These are phyloP conservation scores for Gynostemma pentaphyllum DNA, from an alignment of 306 rosid species.

Conservation along the genomic window DNA sequence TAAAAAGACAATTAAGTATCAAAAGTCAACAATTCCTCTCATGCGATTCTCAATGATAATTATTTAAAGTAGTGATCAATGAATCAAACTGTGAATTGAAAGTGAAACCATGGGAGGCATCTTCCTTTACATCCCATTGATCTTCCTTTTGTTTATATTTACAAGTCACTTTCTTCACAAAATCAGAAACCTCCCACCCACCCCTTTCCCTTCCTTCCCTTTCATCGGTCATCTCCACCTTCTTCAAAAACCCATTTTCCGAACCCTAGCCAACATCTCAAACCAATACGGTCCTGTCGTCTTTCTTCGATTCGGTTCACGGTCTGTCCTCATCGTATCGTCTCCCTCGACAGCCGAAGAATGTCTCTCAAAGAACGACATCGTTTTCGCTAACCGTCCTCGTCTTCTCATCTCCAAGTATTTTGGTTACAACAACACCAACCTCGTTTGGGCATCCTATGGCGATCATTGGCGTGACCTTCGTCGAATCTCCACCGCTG, in stretches of 20 bases:
- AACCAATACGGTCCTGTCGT: conserved; percentile 23
- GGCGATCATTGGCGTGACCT: conserved; percentile 31
- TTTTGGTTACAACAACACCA: conserved; percentile 26
- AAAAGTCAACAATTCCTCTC: no score
- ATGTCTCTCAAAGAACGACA: conserved; percentile 22
- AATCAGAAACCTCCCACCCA: conserved; percentile 18
- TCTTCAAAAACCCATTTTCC: conserved; percentile 24
- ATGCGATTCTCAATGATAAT: not conserved
- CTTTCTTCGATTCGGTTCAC: conserved; percentile 19
- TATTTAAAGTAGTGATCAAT: not conserved
- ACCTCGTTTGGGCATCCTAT: conserved; percentile 29
- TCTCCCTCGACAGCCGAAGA: conserved; percentile 28
- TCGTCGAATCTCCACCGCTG: conserved; percentile 27
- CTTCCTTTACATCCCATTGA: not conserved
- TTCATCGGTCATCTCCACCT: conserved; percentile 31
- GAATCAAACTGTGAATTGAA: not conserved
- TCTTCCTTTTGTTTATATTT: not conserved
- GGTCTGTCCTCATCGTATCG: conserved; percentile 25
- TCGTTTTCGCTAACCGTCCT: conserved; percentile 28
- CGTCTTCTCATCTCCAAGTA: conserved; percentile 21
- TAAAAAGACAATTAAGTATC: no score
- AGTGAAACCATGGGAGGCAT: not conserved
- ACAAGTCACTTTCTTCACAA: not conserved
- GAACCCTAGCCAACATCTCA: conserved; percentile 13
- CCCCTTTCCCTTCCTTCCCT: conserved; percentile 21